Evolutionary conservation across 306 rosid species (phyloP).

Genomic region (Pueraria montana): DNA sequence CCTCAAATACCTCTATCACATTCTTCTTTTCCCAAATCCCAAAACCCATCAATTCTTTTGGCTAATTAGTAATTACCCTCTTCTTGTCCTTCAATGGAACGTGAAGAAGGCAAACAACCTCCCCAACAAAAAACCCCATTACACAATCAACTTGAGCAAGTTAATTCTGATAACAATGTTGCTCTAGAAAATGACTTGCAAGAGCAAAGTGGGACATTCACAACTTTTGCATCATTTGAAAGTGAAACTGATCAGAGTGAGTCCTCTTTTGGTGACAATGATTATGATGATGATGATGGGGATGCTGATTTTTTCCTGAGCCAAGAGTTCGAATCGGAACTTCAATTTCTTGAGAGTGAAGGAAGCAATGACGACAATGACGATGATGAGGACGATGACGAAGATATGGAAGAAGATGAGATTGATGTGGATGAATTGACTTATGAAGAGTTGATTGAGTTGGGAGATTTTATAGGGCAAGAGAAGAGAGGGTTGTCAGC

Average conservation of each 20-base stretch:
- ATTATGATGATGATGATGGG: background rate
- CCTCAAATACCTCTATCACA: conserved; percentile 49
- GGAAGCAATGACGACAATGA: conserved; percentile 42
- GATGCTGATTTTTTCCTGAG: conserved; percentile 51
- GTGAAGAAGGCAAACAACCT: conserved; percentile 57
- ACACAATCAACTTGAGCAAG: conserved; percentile 57
- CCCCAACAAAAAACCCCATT: conserved; percentile 55
- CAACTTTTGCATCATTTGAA: conserved; percentile 56
- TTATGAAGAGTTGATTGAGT: conserved; percentile 76
- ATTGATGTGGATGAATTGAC: conserved; percentile 70
- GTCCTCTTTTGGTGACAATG: conserved; percentile 24
- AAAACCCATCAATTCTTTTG: conserved; percentile 20
- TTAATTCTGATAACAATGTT: conserved; percentile 51
- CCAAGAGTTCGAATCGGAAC: conserved; percentile 48
- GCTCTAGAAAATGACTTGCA: conserved; percentile 58
- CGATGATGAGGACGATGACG: conserved; percentile 1
- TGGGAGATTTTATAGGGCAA: conserved; percentile 76
- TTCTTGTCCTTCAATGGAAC: conserved; percentile 53
- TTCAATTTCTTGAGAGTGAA: conserved; percentile 55
- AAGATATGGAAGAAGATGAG: conserved; percentile 59
- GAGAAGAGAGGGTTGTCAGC: conserved; percentile 69
- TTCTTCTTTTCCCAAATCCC: conserved; percentile 24
- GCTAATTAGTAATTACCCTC: background rate
- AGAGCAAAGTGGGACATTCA: conserved; percentile 60
- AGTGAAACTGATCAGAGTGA: conserved; percentile 50